A percentile compares a stretch with the other conserved stretches of the same genome.
These are phyloP conservation scores for Hymenoscyphus occultus DNA, from an alignment of 2,329 filamentous ascomycete species.

Conservation along the genomic window DNA sequence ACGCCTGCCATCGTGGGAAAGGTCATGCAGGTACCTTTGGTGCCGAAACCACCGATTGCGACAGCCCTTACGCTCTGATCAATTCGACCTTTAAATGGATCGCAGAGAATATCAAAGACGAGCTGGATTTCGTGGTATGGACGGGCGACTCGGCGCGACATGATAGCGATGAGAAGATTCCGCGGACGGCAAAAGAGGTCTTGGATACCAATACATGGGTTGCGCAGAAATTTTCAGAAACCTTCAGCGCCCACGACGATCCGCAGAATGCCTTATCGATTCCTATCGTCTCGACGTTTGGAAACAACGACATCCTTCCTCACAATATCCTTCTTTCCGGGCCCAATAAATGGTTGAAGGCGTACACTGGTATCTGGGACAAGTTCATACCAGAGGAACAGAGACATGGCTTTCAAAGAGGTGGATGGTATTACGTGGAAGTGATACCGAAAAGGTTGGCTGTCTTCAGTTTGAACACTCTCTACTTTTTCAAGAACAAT, in stretches of 20 bases:
- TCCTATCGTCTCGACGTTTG: slow-evolving; percentile 84
- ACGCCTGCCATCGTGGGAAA: slow-evolving; percentile 74
- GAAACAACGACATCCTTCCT: slow-evolving; percentile 96
- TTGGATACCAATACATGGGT: slow-evolving; percentile 72
- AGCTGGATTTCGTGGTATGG: slow-evolving; percentile 89
- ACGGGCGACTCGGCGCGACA: slow-evolving; percentile 88
- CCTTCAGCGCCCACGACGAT: slow-evolving; percentile 60
- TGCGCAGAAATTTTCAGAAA: slow-evolving; percentile 70
- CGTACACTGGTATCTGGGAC: slow-evolving; percentile 76
- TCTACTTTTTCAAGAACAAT: slow-evolving; percentile 95
- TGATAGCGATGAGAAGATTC: slow-evolving; percentile 79
- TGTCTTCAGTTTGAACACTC: slow-evolving; percentile 91
- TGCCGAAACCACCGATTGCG: slow-evolving; percentile 83
- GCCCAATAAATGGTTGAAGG: slow-evolving; percentile 80
- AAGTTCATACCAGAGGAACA: slow-evolving; percentile 90
- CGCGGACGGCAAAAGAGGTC: slow-evolving; percentile 74
- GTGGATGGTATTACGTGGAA: slow-evolving; percentile 93
- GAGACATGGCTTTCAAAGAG: slow-evolving; percentile 83
- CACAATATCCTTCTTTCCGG: slow-evolving; percentile 89
- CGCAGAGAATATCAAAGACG: slow-evolving; percentile 68
- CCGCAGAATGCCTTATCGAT: slow-evolving; percentile 62
- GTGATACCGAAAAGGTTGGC: slow-evolving; percentile 82
- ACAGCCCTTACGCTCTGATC: slow-evolving; percentile 74
- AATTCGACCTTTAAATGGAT: slow-evolving; percentile 93
- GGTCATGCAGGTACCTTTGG: slow-evolving; percentile 80